A percentile compares a stretch with the other conserved stretches of the same genome.
These are phyloP conservation scores for Tylopilus balloui DNA, from an alignment of 768 basidiomycete genomes.

Conservation along the genomic window DNA sequence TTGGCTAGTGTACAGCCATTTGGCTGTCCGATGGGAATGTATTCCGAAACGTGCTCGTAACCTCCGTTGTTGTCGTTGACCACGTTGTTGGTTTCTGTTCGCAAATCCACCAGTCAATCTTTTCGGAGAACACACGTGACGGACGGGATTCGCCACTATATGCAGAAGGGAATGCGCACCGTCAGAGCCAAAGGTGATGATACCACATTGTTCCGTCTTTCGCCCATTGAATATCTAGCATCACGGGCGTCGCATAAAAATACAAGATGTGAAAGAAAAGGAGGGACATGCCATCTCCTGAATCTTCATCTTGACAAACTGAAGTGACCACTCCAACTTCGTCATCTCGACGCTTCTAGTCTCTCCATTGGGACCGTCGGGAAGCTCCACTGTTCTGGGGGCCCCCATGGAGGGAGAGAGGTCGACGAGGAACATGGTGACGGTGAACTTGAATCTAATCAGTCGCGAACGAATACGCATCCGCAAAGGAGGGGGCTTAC, in stretches of 20 bases:
- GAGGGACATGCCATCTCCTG: slow-evolving; percentile 74
- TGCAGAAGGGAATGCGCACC: slow-evolving; percentile 34
- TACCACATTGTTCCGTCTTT: slow-evolving; percentile 93
- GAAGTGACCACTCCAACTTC: slow-evolving; percentile 76
- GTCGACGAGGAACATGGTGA: slow-evolving; percentile 88
- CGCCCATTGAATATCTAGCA: slow-evolving; percentile 81
- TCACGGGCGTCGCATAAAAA: not conserved
- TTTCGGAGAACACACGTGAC: not conserved
- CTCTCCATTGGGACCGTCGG: slow-evolving; percentile 50
- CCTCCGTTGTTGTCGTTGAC: slow-evolving; percentile 58
- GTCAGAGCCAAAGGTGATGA: slow-evolving; percentile 82
- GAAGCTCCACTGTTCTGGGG: slow-evolving; percentile 50
- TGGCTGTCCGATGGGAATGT: slow-evolving; percentile 63
- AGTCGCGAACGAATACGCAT: not conserved
- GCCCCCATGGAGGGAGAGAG: slow-evolving; percentile 82
- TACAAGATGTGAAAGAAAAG: not conserved
- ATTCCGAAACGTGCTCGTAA: slow-evolving; percentile 71
- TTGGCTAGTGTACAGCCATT: slow-evolving; percentile 63
- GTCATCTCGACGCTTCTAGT: slow-evolving; percentile 54
- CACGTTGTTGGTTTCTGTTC: slow-evolving; percentile 59
- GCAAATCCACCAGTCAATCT: not conserved
- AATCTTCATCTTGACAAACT: slow-evolving; percentile 85
- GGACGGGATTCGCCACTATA: not conserved
- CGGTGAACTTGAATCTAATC: slow-evolving; percentile 58
- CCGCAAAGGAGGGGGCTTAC: slow-evolving; percentile 38